A percentile compares a stretch with the other conserved stretches of the same genome.
Evolutionary conservation across 2,329 filamentous ascomycete genomes (phyloP).

Genomic region (Cytospora paraplurivora): DNA sequence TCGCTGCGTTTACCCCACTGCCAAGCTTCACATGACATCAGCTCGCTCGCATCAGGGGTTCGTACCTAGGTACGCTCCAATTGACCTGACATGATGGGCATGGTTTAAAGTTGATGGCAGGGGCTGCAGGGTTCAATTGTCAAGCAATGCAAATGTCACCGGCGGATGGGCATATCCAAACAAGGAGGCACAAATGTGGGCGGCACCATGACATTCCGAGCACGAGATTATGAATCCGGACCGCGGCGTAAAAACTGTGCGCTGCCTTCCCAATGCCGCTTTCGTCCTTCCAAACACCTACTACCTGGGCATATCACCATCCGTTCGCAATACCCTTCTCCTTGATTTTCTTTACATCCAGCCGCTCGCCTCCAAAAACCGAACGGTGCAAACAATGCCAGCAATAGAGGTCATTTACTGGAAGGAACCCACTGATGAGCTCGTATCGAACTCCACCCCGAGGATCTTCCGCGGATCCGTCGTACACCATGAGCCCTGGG

Average conservation of each 20-base stretch:
- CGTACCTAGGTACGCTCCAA: neutral
- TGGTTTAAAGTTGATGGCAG: neutral
- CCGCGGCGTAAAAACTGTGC: neutral
- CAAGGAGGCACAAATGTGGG: neutral
- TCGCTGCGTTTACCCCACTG: neutral
- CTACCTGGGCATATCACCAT: neutral
- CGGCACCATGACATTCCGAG: neutral
- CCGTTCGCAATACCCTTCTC: neutral
- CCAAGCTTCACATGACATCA: neutral
- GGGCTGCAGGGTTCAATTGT: no score
- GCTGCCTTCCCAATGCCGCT: neutral
- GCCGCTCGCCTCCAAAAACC: neutral
- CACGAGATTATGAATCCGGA: neutral
- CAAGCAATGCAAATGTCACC: neutral
- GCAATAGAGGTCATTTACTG: neutral
- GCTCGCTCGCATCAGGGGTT: neutral
- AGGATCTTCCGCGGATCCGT: neutral
- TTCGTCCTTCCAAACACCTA: neutral
- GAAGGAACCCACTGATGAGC: no score
- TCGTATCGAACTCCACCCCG: neutral
- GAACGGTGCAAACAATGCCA: neutral
- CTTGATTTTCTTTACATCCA: neutral
- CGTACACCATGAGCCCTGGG: neutral
- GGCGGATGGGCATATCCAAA: neutral
- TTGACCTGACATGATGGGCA: neutral